These are phyloP conservation scores for Pseudogymnoascus sp. DNA, from an alignment of 2,329 filamentous ascomycete genomes.

Conservation along the genomic window DNA sequence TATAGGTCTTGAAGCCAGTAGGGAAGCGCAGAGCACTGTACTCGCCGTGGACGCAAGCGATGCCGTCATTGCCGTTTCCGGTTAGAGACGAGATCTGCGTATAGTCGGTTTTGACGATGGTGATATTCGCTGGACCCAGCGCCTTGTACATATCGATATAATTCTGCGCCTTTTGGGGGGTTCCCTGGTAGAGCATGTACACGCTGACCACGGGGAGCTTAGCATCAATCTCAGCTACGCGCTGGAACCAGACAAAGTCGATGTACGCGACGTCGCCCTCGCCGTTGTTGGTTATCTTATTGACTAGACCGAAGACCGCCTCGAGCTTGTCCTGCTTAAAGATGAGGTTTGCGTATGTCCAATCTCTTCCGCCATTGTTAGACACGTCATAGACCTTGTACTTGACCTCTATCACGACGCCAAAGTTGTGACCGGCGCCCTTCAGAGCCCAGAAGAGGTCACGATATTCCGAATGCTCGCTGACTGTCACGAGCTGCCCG, in stretches of 20 bases:
- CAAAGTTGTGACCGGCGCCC: conserved; percentile 33
- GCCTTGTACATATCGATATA: neutral
- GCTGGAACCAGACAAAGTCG: conserved; percentile 42
- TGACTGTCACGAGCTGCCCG: conserved; percentile 41
- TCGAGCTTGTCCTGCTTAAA: conserved; percentile 24
- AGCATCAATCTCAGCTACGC: conserved; percentile 34
- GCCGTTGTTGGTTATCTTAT: neutral
- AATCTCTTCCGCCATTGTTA: neutral
- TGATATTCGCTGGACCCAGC: neutral
- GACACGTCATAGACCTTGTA: conserved; percentile 21
- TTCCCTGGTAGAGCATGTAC: conserved; percentile 36
- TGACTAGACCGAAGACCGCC: conserved; percentile 27
- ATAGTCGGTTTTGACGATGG: neutral
- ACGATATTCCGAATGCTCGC: conserved; percentile 34
- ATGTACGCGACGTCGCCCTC: conserved; percentile 30
- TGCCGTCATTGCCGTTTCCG: neutral
- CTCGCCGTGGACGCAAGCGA: neutral
- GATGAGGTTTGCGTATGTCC: conserved; percentile 18
- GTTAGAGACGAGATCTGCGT: neutral
- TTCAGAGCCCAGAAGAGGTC: conserved; percentile 42
- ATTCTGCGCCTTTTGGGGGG: neutral
- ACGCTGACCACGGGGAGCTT: conserved; percentile 21
- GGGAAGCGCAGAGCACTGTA: conserved; percentile 3
- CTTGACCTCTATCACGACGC: conserved; percentile 35
- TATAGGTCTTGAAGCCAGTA: neutral